Evolutionary conservation across 768 basidiomycete species (phyloP).

Genomic region (Exidia glandulosa): DNA sequence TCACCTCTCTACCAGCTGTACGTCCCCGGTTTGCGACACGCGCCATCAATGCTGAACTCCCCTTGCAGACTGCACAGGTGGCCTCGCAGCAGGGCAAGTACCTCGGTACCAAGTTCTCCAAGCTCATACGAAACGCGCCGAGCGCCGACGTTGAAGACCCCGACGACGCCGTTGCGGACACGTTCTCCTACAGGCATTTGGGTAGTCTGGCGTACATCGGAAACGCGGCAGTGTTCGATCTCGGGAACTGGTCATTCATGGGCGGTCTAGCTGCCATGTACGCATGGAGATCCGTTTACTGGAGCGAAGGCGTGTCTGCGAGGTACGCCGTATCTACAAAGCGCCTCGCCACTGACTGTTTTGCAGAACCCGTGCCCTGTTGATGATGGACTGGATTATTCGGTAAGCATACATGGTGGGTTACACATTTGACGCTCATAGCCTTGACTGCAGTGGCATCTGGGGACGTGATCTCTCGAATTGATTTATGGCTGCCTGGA

Average conservation of each 20-base stretch:
- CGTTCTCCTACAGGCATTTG: slow-evolving; percentile 78
- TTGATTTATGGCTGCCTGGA: too few relatives aligned
- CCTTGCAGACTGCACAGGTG: slow-evolving; percentile 87
- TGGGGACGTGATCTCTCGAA: slow-evolving; percentile 70
- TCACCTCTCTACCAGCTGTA: slow-evolving; percentile 87
- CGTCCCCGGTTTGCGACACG: slow-evolving; percentile 13
- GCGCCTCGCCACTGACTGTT: too few relatives aligned
- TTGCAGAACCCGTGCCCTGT: slow-evolving; percentile 74
- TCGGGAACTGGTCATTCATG: slow-evolving; percentile 67
- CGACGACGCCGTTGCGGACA: slow-evolving; percentile 61
- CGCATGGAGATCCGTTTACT: slow-evolving; percentile 90
- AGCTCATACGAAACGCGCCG: slow-evolving; percentile 45
- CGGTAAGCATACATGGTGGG: slow-evolving; percentile 33
- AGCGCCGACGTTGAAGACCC: slow-evolving; percentile 34
- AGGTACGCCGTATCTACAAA: too few relatives aligned
- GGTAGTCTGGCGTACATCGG: slow-evolving; percentile 71
- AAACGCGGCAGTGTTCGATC: slow-evolving; percentile 90
- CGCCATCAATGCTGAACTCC: background rate
- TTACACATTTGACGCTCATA: slow-evolving; percentile 14
- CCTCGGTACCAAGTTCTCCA: slow-evolving; percentile 77
- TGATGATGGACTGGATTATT: slow-evolving; percentile 97
- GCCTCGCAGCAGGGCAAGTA: slow-evolving; percentile 95
- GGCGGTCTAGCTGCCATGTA: slow-evolving; percentile 93
- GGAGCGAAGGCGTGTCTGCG: slow-evolving; percentile 89
- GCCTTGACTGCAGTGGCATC: slow-evolving; percentile 34